Percentiles rank a stretch among this genome's conserved stretches.
phyloP scores from a whole-genome alignment of 805 yeast species.

The Maudiozyma turicensis region DNA sequence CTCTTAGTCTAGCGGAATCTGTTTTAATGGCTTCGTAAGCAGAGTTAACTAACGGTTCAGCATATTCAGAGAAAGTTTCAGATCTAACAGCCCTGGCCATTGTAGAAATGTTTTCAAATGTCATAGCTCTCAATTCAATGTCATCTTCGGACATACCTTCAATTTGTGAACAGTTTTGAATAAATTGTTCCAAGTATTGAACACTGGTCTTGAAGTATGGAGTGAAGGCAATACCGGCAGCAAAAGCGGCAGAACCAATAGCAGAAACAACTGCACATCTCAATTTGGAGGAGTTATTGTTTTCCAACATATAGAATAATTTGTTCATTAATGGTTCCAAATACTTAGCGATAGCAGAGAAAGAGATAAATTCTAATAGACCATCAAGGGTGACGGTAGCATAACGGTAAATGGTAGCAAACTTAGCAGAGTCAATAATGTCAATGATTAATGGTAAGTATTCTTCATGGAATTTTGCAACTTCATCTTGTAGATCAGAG shows the following conservation, averaged over 20 bases:
- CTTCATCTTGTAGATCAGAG: conserved; percentile 71
- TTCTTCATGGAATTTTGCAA: conserved; percentile 74
- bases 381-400: conserved; percentile 91
- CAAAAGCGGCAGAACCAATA: conserved; percentile 93
- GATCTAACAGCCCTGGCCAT: conserved; percentile 96
- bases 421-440: conserved; percentile 78
- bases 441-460: conserved; percentile 79
- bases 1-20: conserved; percentile 79
- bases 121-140: conserved; percentile 80
- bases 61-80: conserved; percentile 74
- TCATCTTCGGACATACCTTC: conserved; percentile 83
- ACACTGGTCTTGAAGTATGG: conserved; percentile 83
- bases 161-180: conserved; percentile 53
- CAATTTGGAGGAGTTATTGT: conserved; percentile 60
- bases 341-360: conserved; percentile 73
- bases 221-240: conserved; percentile 77
- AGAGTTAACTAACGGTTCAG: conserved; percentile 80
- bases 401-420: conserved; percentile 74
- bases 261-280: conserved; percentile 84
- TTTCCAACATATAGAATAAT: conserved; percentile 70
- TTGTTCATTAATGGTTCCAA: conserved; percentile 86
- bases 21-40: conserved; percentile 72
- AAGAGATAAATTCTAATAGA: conserved; percentile 80
- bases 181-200: conserved; percentile 70
- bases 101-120: conserved; percentile 88